Evolutionary conservation across 352 stramenopile genomes (phyloP).

Genomic region (Phytophthora macrochlamydospora): DNA sequence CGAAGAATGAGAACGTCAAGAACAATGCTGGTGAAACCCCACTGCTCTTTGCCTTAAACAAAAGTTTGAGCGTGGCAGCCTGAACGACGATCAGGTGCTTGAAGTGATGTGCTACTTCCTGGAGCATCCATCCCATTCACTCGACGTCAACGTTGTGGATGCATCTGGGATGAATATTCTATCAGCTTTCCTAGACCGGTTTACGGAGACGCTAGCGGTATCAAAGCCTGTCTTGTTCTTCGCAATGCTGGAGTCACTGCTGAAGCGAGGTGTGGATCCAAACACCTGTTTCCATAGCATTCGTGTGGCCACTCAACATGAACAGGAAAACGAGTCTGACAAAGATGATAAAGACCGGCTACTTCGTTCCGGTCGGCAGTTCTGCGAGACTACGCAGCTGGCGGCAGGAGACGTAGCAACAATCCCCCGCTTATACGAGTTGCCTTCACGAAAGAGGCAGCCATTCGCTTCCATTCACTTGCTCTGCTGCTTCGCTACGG

Average conservation of each 20-base stretch:
- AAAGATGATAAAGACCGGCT: constrained; percentile 14
- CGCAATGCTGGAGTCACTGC: constrained; percentile 48
- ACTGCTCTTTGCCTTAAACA: constrained; percentile 60
- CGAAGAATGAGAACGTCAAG: constrained; percentile 40
- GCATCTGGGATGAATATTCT: constrained; percentile 52
- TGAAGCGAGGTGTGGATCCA: constrained; percentile 60
- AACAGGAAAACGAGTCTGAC: not conserved
- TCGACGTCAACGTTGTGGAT: constrained; percentile 47
- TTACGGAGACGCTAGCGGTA: constrained; percentile 34
- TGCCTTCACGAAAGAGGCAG: constrained; percentile 38
- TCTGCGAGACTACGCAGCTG: constrained; percentile 48
- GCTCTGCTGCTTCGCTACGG: constrained; percentile 63
- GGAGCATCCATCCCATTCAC: constrained; percentile 32
- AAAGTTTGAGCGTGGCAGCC: constrained; percentile 26
- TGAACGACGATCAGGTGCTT: constrained; percentile 30
- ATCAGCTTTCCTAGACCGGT: constrained; percentile 60
- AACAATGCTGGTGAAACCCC: constrained; percentile 58
- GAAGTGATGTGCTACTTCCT: constrained; percentile 59
- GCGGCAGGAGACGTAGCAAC: constrained; percentile 28
- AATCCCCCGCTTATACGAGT: constrained; percentile 50
- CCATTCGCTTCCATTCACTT: constrained; percentile 42
- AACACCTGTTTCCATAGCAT: constrained; percentile 51
- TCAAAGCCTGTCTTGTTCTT: constrained; percentile 32
- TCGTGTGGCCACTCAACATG: constrained; percentile 10
- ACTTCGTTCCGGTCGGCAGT: constrained; percentile 28